Base-by-base conservation (phyloP, 805 yeast genomes). In the Nakazawaea peltata region DNA sequence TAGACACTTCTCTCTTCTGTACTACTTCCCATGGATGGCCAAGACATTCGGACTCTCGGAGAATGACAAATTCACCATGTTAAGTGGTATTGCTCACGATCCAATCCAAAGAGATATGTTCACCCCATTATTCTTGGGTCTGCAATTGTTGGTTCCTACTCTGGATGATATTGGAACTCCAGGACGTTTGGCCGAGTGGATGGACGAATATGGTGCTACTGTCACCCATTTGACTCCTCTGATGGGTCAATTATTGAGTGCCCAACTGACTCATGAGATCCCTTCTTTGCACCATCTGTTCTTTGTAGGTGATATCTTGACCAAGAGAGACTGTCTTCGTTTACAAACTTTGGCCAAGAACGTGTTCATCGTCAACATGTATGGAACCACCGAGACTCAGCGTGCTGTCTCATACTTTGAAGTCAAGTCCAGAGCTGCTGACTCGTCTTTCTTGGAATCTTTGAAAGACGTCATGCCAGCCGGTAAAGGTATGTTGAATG, bases 81-180 rank as follows among this genome's bases (percentile, higher is more conserved):
- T 92, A 42, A 83, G 95, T 7, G 99, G 99, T 51, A 92, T 92
- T 56, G 99, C 99, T 0, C 99, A 92, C 57, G 99, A 92, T 60
- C 99, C 99, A 10, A 90, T 92, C 44, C 99, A 92, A 66, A 81
- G 99, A 67, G 99, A 92, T 60, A 92, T 92, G 82, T 92, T 92
- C 59, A 92, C 99, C 6, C 99, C 99, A 16, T 69, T 92, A 43
- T 92, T 92, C 58, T 64, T 92, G 44, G 99, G 99, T 44, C 98
- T 98, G 14, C 83, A 80, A 47, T 66, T 92, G 38, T 69, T 85
- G 43, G 94, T 92, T 21, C 99, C 99, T 34, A 88, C 97, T 11
- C 78, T 87, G 13, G 97, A 92, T 57, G 99, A 92, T 57, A 92
- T 92, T 49, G 98, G 99, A 32, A 92, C 98, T 3, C 99, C 99